These are phyloP conservation scores for Silene vulgaris DNA, from an alignment of 179 eudicot genomes.

Conservation along the genomic window DNA sequence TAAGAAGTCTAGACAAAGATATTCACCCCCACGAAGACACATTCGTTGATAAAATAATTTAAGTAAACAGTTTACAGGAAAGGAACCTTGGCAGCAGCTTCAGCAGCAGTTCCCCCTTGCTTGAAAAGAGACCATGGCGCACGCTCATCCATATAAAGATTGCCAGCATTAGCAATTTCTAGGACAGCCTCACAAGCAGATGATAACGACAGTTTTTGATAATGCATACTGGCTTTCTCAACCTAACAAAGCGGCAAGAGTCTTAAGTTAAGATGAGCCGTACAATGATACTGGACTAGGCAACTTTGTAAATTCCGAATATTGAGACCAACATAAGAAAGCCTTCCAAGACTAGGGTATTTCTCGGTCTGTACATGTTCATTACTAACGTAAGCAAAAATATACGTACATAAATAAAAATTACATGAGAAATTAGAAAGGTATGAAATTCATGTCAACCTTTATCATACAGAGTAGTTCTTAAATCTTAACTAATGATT, in stretches of 20 bases:
- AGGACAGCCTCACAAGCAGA: slow-evolving; percentile 92
- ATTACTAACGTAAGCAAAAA: not conserved
- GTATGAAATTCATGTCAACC: not conserved
- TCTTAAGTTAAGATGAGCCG: not conserved
- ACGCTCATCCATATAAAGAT: slow-evolving; percentile 76
- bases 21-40: not conserved
- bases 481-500: not conserved
- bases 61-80: not conserved
- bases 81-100: slow-evolving; percentile 86
- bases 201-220: slow-evolving; percentile 65
- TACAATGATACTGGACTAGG: not conserved
- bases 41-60: slow-evolving; percentile 1
- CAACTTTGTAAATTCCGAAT: not conserved
- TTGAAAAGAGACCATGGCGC: slow-evolving; percentile 99
- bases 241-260: slow-evolving; percentile 40
- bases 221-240: slow-evolving; percentile 61
- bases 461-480: not conserved
- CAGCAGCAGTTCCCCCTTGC: slow-evolving; percentile 78
- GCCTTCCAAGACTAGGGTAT: not conserved
- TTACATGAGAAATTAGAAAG: not conserved
- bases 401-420: not conserved
- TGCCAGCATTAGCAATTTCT: slow-evolving; percentile 94
- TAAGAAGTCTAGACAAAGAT: not conserved
- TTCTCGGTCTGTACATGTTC: not conserved
- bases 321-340: slow-evolving; percentile 1